Percentiles rank a stretch among this genome's conserved stretches.
Conservation (phyloP, 441 rosid species). For the Arabidopsis hybrid region DNA sequence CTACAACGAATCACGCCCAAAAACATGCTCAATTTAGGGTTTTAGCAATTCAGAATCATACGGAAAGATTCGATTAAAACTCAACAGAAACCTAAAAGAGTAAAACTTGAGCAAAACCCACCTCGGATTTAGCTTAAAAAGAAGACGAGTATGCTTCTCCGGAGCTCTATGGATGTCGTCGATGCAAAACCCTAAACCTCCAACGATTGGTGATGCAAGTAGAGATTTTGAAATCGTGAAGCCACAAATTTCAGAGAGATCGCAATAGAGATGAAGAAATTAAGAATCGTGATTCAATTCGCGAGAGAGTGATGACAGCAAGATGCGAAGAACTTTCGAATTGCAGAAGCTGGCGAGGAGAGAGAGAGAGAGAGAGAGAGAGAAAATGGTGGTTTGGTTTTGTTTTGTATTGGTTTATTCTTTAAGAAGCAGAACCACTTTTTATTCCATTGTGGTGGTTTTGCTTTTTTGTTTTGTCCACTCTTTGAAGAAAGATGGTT, state of each 20-base stretch:
- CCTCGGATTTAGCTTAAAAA: conserved; percentile 22
- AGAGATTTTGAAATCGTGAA: conserved; percentile 17
- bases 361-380: conserved; percentile 26
- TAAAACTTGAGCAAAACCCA: conserved; percentile 14
- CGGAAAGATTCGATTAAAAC: neutral
- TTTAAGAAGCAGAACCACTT: conserved; percentile 23
- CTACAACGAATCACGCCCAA: conserved; percentile 47
- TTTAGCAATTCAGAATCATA: conserved; percentile 48
- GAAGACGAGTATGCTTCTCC: neutral
- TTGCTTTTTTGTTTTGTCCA: conserved; percentile 45
- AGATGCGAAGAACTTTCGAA: conserved; percentile 35
- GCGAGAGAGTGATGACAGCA: conserved; percentile 16
- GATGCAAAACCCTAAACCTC: conserved; percentile 42
- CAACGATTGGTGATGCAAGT: conserved; percentile 4
- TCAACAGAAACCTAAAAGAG: conserved; percentile 7
- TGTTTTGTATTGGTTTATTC: conserved; percentile 1
- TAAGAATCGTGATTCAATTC: conserved; percentile 15
- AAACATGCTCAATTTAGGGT: conserved; percentile 54
- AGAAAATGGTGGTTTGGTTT: conserved; percentile 24
- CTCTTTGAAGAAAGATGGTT: conserved; percentile 28
- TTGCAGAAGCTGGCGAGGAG: conserved; percentile 33
- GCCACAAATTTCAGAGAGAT: neutral
- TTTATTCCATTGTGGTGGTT: conserved; percentile 43
- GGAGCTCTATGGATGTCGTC: conserved; percentile 2
- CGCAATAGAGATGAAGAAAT: neutral